Conservation (phyloP, 805 yeast genomes). For the Yamadazyma scolyti region DNA sequence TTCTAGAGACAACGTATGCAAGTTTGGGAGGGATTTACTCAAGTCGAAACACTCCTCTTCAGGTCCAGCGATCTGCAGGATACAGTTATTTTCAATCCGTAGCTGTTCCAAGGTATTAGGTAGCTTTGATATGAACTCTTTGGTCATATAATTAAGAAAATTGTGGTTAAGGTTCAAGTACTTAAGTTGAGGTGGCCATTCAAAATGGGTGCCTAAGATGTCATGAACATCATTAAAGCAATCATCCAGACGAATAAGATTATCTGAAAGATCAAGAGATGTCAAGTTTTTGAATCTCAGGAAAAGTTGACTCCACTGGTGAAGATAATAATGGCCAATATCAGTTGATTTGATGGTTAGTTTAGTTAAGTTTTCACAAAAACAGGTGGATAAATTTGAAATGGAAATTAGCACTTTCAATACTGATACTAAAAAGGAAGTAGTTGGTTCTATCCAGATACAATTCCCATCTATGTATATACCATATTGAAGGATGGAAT, state of each 20-base stretch:
- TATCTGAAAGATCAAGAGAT: constrained; percentile 22
- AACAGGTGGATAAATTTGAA: constrained; percentile 12
- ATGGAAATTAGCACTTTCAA: constrained; percentile 24
- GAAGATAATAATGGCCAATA: constrained; percentile 27
- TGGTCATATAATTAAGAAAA: constrained; percentile 16
- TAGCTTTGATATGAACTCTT: constrained; percentile 16
- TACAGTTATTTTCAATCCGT: constrained; percentile 19
- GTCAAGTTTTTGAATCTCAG: constrained; percentile 17
- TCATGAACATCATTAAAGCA: constrained; percentile 13
- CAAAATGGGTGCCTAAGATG: constrained; percentile 13
- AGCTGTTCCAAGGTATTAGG: constrained; percentile 25
- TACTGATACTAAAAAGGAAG: constrained; percentile 25
- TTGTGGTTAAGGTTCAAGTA: constrained; percentile 24
- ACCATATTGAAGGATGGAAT: constrained; percentile 15
- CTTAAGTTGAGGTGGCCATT: constrained; percentile 22
- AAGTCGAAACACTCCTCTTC: constrained; percentile 10
- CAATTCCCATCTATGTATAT: constrained; percentile 25
- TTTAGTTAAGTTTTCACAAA: constrained; percentile 16
- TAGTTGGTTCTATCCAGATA: constrained; percentile 26
- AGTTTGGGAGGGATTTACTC: constrained; percentile 15
- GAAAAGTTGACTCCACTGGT: constrained; percentile 30
- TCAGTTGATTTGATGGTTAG: constrained; percentile 29
- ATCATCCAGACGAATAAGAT: constrained; percentile 15
- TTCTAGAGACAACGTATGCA: constrained; percentile 13
- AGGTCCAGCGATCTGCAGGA: constrained; percentile 7